These are phyloP conservation scores for Asterophora lycoperdoides DNA, from an alignment of 768 basidiomycete genomes.

Conservation along the genomic window DNA sequence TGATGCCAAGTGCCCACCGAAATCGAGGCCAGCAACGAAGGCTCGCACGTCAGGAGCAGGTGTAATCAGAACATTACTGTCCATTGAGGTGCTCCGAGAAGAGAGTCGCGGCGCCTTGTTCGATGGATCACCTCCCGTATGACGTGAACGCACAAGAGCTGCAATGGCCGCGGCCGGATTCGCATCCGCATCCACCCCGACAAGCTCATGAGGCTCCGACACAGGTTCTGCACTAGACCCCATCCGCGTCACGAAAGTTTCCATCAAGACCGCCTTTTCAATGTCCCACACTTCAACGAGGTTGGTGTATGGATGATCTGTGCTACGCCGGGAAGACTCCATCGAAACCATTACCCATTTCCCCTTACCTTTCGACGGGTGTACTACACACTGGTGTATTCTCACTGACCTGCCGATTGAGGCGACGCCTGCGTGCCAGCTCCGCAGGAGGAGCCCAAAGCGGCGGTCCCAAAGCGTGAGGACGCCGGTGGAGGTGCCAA, in stretches of 20 bases:
- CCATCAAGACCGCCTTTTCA: conserved; percentile 73
- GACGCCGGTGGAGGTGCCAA: conserved; percentile 82
- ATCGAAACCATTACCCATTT: conserved; percentile 88
- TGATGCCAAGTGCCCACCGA: conserved; percentile 61
- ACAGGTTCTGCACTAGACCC: conserved; percentile 43
- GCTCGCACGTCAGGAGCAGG: conserved; percentile 68
- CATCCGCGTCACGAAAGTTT: conserved; percentile 65
- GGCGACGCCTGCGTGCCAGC: conserved; percentile 72
- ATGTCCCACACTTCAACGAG: conserved; percentile 92
- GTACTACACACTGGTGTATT: conserved; percentile 72
- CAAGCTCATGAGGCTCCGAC: conserved; percentile 49
- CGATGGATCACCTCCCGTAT: conserved; percentile 23
- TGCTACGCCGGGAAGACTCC: conserved; percentile 45
- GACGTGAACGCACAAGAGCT: conserved; percentile 69
- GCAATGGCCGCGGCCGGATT: conserved; percentile 75
- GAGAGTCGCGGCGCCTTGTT: conserved; percentile 27
- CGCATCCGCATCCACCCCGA: conserved; percentile 52
- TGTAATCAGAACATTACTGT: conserved; percentile 33
- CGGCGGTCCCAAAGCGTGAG: conserved; percentile 93
- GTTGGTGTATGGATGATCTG: conserved; percentile 41
- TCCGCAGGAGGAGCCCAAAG: conserved; percentile 84
- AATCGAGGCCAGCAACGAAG: conserved; percentile 68
- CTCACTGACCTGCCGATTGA: conserved; percentile 48
- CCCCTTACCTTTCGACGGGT: conserved; percentile 84
- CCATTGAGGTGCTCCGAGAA: conserved; percentile 28